Conservation (phyloP, 2,329 filamentous ascomycete species). For the Aspergillus sp. region DNA sequence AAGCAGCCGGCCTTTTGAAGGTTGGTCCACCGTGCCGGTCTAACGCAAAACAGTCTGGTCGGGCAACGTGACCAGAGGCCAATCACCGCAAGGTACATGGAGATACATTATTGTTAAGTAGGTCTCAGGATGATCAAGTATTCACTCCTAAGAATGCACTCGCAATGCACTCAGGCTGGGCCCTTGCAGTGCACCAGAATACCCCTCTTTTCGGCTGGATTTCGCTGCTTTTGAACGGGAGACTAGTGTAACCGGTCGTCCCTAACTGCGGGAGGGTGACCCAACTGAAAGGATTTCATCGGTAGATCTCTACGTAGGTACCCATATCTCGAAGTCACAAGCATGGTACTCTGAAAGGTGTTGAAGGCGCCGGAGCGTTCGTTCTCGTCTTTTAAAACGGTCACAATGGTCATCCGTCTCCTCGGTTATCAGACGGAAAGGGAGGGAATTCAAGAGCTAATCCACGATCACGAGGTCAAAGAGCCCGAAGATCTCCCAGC, state of each 20-base stretch:
- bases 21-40: conserved; percentile 32
- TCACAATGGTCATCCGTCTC: too few species aligned
- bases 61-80: conserved; percentile 34
- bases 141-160: neutral
- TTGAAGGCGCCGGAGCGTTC: neutral
- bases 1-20: conserved; percentile 40
- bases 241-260: too few species aligned
- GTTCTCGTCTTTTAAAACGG: neutral
- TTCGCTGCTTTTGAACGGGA: too few species aligned
- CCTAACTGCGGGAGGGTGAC: too few species aligned
- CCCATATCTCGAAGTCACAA: neutral
- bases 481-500: neutral
- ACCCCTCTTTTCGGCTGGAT: neutral
- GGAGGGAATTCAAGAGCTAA: neutral
- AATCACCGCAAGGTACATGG: conserved; percentile 12
- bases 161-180: neutral
- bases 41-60: conserved; percentile 37
- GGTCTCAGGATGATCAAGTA: too few species aligned
- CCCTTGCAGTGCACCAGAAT: conserved; percentile 10
- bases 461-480: neutral
- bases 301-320: neutral
- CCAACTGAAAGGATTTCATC: neutral
- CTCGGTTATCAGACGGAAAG: neutral
- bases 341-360: neutral
- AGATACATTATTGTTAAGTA: neutral